These are phyloP conservation scores for Nigrospora oryzae DNA, from an alignment of 2,329 filamentous ascomycete species.

Conservation along the genomic window DNA sequence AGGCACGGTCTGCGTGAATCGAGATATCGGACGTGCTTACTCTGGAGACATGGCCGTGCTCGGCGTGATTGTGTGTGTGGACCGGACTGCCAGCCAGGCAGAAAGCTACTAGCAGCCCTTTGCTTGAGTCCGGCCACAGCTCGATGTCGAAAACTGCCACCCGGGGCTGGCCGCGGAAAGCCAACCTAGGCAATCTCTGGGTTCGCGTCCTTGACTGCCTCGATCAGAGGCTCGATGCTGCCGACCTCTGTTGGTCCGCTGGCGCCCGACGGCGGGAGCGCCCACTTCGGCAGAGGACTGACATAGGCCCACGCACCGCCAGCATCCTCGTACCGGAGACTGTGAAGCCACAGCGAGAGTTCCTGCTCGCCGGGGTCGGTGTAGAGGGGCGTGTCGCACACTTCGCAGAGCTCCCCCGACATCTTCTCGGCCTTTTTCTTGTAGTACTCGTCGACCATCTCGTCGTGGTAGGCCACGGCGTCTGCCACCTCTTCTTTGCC, in stretches of 20 bases:
- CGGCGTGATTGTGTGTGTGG: too few relatives aligned
- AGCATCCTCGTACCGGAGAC: constrained; percentile 77
- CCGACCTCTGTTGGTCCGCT: constrained; percentile 64
- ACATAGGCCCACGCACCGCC: constrained; percentile 81
- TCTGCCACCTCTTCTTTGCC: constrained; percentile 90
- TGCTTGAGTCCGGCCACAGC: too few relatives aligned
- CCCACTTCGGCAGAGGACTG: constrained; percentile 80
- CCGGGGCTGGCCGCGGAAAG: background rate
- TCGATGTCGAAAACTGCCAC: too few relatives aligned
- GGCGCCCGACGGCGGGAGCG: constrained; percentile 65
- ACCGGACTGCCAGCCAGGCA: too few relatives aligned
- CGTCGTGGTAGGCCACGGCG: constrained; percentile 86
- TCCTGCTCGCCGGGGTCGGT: constrained; percentile 88
- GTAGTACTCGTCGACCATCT: constrained; percentile 85
- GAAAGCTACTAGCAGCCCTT: too few relatives aligned
- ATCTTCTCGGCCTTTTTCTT: constrained; percentile 89
- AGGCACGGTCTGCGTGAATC: too few relatives aligned
- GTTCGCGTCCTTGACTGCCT: constrained; percentile 39
- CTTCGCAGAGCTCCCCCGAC: constrained; percentile 72
- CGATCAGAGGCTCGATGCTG: constrained; percentile 49
- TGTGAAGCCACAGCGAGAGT: constrained; percentile 88
- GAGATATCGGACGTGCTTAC: too few relatives aligned
- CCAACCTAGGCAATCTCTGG: constrained; percentile 25
- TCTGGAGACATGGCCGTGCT: too few relatives aligned
- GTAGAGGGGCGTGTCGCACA: constrained; percentile 84